phyloP scores from a whole-genome alignment of 1,139 yeast species.

The Arxiozyma telluris region DNA sequence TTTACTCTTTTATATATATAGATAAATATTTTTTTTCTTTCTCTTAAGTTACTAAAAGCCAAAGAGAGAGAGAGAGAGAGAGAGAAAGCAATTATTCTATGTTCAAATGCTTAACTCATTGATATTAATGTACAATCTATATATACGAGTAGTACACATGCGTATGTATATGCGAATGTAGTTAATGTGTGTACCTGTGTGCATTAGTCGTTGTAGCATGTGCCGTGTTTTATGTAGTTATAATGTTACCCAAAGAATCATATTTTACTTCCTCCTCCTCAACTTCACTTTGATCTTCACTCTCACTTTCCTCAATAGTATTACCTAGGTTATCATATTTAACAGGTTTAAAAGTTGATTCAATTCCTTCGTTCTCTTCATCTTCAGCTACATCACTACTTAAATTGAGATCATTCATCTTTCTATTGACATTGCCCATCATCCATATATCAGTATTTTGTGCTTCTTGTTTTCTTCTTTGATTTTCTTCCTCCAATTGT shows the following conservation, averaged over 20 bases:
- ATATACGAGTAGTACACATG: neutral
- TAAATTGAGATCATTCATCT: slow-evolving; percentile 9
- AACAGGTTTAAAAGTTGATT: slow-evolving; percentile 21
- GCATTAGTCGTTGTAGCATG: neutral
- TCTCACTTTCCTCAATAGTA: slow-evolving; percentile 10
- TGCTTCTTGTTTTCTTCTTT: slow-evolving; percentile 48
- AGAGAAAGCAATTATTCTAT: neutral
- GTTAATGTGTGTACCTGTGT: too few species aligned
- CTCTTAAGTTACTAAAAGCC: neutral
- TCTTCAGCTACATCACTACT: slow-evolving; percentile 24
- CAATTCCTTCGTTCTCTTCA: slow-evolving; percentile 15
- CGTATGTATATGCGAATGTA: neutral
- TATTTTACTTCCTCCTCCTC: slow-evolving; percentile 22
- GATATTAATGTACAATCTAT: neutral
- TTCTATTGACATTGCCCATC: slow-evolving; percentile 66
- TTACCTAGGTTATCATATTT: slow-evolving; percentile 25
- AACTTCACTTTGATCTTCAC: slow-evolving; percentile 10
- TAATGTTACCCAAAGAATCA: slow-evolving; percentile 23
- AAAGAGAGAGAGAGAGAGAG: too few species aligned
- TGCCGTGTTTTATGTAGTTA: slow-evolving; percentile 3
- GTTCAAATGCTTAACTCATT: neutral
- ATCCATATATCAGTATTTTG: slow-evolving; percentile 61
- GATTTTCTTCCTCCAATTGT: slow-evolving; percentile 57
- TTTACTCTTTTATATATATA: too few species aligned
- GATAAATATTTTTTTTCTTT: too few species aligned